These are phyloP conservation scores for Lenzites betulinus DNA, from an alignment of 768 basidiomycete genomes.

Conservation along the genomic window DNA sequence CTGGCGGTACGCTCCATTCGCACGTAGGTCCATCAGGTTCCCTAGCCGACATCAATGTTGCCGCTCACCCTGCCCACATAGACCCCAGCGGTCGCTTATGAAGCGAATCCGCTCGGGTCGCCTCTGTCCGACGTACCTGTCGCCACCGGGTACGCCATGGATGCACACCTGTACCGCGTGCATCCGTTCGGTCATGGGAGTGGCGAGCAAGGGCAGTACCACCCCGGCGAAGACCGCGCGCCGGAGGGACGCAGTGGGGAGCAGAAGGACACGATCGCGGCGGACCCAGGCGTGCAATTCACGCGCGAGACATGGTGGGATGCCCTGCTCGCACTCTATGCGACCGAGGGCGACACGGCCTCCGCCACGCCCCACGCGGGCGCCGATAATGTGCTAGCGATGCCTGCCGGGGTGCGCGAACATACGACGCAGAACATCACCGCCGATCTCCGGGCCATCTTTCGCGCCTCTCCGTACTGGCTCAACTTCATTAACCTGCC, in stretches of 20 bases:
- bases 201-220: not conserved
- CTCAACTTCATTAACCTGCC: slow-evolving; percentile 75
- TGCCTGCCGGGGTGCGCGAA: slow-evolving; percentile 43
- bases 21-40: slow-evolving; percentile 25
- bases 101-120: slow-evolving; percentile 19
- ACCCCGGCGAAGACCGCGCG: slow-evolving; percentile 5
- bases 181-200: not conserved
- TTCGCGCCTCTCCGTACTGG: slow-evolving; percentile 68
- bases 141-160: slow-evolving; percentile 10
- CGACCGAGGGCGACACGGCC: slow-evolving; percentile 5
- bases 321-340: slow-evolving; percentile 59
- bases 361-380: not conserved
- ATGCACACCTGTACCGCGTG: slow-evolving; percentile 1
- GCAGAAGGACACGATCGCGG: slow-evolving; percentile 18
- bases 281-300: slow-evolving; percentile 66
- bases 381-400: slow-evolving; percentile 17
- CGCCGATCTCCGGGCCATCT: slow-evolving; percentile 62
- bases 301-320: slow-evolving; percentile 82
- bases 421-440: slow-evolving; percentile 47
- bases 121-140: slow-evolving; percentile 11
- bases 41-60: slow-evolving; percentile 23
- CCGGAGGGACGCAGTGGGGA: not conserved
- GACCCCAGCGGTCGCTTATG: slow-evolving; percentile 24
- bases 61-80: slow-evolving; percentile 22
- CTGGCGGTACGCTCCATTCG: slow-evolving; percentile 12